Conservation (phyloP, 306 rosid species). For the Boehmeria nivea region DNA sequence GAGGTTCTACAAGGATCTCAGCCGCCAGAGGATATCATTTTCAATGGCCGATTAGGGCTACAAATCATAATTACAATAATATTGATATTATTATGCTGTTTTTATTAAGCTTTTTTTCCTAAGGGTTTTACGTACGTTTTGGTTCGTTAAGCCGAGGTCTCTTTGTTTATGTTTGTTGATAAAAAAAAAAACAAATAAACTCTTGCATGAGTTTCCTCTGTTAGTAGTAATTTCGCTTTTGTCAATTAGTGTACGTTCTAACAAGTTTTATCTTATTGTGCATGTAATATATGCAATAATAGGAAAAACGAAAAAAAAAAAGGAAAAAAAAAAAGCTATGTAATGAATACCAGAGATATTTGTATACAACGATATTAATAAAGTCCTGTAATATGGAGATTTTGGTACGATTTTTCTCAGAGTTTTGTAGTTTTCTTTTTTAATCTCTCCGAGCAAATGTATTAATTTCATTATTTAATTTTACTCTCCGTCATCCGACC, state of each 20-base stretch:
- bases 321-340: background rate
- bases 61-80: background rate
- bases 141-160: background rate
- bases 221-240: background rate
- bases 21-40: slow-evolving; percentile 26
- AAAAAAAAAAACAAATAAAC: slow-evolving; percentile 1
- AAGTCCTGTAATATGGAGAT: background rate
- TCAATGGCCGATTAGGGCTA: background rate
- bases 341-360: background rate
- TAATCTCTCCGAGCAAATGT: too few relatives aligned
- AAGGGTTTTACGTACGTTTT: background rate
- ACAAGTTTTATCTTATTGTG: too few relatives aligned
- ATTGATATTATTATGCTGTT: background rate
- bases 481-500: too few relatives aligned
- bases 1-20: slow-evolving; percentile 60
- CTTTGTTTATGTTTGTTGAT: slow-evolving; percentile 10
- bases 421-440: background rate
- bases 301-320: too few relatives aligned
- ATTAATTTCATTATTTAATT: too few relatives aligned
- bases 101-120: background rate
- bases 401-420: background rate
- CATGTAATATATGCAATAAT: background rate
- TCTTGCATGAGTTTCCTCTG: background rate
- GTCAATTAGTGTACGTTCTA: background rate
- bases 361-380: background rate